phyloP scores from a whole-genome alignment of 768 basidiomycete genomes.

The Cubamyces sp. region DNA sequence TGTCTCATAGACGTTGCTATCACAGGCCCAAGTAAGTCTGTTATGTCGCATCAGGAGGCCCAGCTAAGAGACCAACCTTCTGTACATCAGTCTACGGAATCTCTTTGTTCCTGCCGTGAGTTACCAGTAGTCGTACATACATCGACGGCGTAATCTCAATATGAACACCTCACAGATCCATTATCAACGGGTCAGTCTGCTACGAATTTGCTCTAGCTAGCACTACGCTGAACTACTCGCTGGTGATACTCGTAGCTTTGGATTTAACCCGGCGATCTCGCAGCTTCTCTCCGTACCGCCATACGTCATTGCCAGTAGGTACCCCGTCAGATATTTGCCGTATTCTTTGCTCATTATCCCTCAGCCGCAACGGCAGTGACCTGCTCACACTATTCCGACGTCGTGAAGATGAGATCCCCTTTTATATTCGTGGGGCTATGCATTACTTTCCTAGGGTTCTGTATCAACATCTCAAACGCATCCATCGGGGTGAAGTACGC shows the following conservation, averaged over 20 bases:
- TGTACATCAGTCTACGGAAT: constrained; percentile 59
- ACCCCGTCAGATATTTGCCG: background rate
- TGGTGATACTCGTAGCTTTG: constrained; percentile 55
- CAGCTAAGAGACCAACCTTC: background rate
- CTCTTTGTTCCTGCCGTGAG: constrained; percentile 66
- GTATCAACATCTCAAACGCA: constrained; percentile 63
- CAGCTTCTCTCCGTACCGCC: constrained; percentile 73
- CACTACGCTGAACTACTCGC: background rate
- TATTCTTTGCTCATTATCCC: background rate
- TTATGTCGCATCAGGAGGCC: too few species aligned
- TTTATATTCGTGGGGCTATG: constrained; percentile 58
- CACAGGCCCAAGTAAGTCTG: constrained; percentile 56
- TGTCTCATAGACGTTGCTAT: constrained; percentile 61
- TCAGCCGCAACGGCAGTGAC: constrained; percentile 54
- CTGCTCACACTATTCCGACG: constrained; percentile 65
- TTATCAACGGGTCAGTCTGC: constrained; percentile 53
- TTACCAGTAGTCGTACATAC: constrained; percentile 32
- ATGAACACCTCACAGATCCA: constrained; percentile 45
- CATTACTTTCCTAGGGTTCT: constrained; percentile 60
- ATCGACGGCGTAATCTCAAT: background rate
- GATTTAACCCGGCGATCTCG: constrained; percentile 56
- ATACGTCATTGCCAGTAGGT: constrained; percentile 56
- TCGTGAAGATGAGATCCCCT: constrained; percentile 53
- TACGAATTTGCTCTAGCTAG: background rate
- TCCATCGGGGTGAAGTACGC: constrained; percentile 66